These are phyloP conservation scores for Rosa multiflora DNA, from an alignment of 306 rosid genomes.

Conservation along the genomic window DNA sequence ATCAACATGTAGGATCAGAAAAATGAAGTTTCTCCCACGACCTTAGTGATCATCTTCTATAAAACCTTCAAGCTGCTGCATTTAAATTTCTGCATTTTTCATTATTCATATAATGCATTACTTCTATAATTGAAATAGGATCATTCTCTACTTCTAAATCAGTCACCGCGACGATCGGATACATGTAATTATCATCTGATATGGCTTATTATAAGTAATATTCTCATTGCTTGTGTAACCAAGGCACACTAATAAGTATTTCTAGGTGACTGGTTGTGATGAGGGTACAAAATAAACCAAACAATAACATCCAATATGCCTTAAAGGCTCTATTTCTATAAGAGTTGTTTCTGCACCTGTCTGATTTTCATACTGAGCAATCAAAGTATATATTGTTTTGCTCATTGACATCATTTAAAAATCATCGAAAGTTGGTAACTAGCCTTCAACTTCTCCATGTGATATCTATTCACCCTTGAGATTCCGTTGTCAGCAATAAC, in stretches of 20 bases:
- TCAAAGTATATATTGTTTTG: constrained; percentile 92
- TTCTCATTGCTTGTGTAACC: constrained; percentile 99
- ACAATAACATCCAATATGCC: constrained; percentile 86
- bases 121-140: too few relatives aligned
- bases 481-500: constrained; percentile 86
- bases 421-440: constrained; percentile 75
- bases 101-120: too few relatives aligned
- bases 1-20: too few relatives aligned
- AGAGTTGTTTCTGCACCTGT: constrained; percentile 69
- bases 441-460: constrained; percentile 93
- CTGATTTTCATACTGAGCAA: constrained; percentile 87
- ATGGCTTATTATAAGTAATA: constrained; percentile 59
- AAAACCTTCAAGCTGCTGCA: too few relatives aligned
- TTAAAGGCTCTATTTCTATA: constrained; percentile 90
- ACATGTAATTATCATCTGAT: too few relatives aligned
- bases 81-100: too few relatives aligned
- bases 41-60: too few relatives aligned
- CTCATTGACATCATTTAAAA: constrained; percentile 89
- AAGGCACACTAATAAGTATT: constrained; percentile 97
- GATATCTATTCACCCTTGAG: constrained; percentile 77
- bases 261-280: constrained; percentile 94
- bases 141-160: too few relatives aligned
- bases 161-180: too few relatives aligned
- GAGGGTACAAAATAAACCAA: constrained; percentile 91
- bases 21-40: too few relatives aligned